Percentiles rank a stretch among this genome's conserved stretches.
Evolutionary conservation across 164 flowering plant species (phyloP).

Genomic region (Nelumbo lutea): DNA sequence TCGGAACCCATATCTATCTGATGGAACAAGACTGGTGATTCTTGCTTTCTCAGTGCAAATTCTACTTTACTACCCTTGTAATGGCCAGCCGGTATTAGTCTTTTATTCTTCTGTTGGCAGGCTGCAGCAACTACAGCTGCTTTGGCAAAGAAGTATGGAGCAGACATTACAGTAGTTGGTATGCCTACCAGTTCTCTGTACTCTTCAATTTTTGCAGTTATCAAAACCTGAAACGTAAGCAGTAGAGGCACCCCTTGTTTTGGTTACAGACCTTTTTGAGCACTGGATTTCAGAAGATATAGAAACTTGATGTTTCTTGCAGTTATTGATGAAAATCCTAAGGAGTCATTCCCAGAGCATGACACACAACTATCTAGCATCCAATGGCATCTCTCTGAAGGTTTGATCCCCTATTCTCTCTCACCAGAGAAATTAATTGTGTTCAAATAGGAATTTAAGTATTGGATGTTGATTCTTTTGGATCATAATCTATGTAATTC

Average conservation of each 20-base stretch:
- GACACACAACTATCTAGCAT: slow-evolving; percentile 83
- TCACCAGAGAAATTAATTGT: neutral
- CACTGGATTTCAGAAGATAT: slow-evolving; percentile 21
- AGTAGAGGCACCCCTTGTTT: slow-evolving; percentile 13
- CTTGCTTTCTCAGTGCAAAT: neutral
- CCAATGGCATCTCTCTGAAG: slow-evolving; percentile 97
- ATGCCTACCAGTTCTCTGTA: slow-evolving; percentile 21
- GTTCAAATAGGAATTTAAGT: neutral
- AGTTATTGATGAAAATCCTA: slow-evolving; percentile 83
- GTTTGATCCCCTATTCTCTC: slow-evolving; percentile 23
- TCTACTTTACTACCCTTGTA: neutral
- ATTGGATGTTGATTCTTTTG: neutral
- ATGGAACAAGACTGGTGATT: slow-evolving; percentile 88
- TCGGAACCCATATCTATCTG: slow-evolving; percentile 80
- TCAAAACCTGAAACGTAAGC: slow-evolving; percentile 8
- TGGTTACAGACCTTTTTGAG: slow-evolving; percentile 19
- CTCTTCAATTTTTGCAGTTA: neutral
- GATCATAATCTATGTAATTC: neutral
- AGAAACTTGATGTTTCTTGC: slow-evolving; percentile 42
- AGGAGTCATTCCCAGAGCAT: slow-evolving; percentile 70
- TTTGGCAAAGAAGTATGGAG: slow-evolving; percentile 93
- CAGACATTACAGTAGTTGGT: slow-evolving; percentile 95
- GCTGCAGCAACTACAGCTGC: slow-evolving; percentile 83
- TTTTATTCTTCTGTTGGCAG: slow-evolving; percentile 25
- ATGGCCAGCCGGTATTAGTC: no score